phyloP scores from a whole-genome alignment of 2,329 filamentous ascomycete species.

The Paraphoma chrysanthemicola region DNA sequence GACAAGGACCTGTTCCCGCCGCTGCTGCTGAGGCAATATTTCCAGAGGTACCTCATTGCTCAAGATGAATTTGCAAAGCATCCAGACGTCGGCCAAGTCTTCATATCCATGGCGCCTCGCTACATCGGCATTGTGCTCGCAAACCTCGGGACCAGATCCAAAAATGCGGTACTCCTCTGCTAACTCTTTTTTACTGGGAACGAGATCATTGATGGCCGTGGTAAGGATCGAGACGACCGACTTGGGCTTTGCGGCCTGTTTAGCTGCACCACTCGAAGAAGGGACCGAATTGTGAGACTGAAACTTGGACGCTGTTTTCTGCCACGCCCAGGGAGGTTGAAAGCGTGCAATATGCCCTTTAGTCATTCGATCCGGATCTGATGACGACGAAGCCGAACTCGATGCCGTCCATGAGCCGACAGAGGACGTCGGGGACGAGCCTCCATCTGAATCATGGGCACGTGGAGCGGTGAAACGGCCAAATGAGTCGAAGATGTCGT shows the following conservation, averaged over 20 bases:
- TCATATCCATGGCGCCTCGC: constrained; percentile 73
- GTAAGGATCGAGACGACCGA: constrained; percentile 79
- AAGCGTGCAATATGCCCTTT: constrained; percentile 53
- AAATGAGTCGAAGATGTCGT: constrained; percentile 69
- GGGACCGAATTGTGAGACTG: constrained; percentile 57
- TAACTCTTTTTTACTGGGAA: constrained; percentile 81
- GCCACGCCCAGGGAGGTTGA: constrained; percentile 60
- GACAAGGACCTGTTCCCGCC: constrained; percentile 69
- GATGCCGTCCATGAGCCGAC: constrained; percentile 45
- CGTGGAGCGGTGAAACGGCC: constrained; percentile 53
- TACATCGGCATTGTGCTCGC: constrained; percentile 80
- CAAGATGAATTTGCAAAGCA: constrained; percentile 77
- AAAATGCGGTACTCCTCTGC: constrained; percentile 84
- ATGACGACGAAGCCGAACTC: constrained; percentile 47
- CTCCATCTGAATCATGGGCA: constrained; percentile 28
- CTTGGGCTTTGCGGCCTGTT: constrained; percentile 56
- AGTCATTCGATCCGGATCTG: constrained; percentile 48
- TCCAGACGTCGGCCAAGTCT: constrained; percentile 84
- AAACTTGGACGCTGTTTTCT: constrained; percentile 61
- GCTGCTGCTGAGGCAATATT: constrained; percentile 62
- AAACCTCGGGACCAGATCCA: constrained; percentile 81
- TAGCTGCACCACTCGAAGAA: constrained; percentile 37
- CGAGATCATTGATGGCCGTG: constrained; percentile 62
- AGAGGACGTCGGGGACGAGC: constrained; percentile 36
- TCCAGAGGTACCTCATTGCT: constrained; percentile 77